Evolutionary conservation across 2,329 filamentous ascomycete species (phyloP), one percentile per base, ranked within the genome.

Genomic region (Immersiporthe knoxdaviesiana): DNA sequence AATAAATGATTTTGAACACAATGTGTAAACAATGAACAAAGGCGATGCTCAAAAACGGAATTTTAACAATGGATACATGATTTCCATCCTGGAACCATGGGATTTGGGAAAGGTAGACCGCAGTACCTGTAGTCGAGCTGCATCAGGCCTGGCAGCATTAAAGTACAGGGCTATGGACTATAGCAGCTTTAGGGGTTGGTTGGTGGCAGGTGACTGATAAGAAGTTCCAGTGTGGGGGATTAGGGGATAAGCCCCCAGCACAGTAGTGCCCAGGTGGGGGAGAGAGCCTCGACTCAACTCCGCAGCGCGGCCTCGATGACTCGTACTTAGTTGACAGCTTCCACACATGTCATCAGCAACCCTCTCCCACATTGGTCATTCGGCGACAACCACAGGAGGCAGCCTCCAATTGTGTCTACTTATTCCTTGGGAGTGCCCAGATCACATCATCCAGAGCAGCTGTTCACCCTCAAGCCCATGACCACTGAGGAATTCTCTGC

Each of bases 281-380:
- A n/a, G n/a, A n/a, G n/a, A n/a, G n/a, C n/a, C n/a, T n/a, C n/a
- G 14, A 52, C n/a, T 54, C 11, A 11, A 27, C 10, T 63, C 2
- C 2, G 14, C n/a, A 2, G 35, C 35, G 6, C 37, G 39, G 24
- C 3, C 35, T 30, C 41, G 47, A 63, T 63, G 61, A 63, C 61
- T 63, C 61, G 41, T 41, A 63, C 7, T 32, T 37, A 63, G 18
- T 32, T 37, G 56, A 59, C 56, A 59, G 12, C n/a, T 54, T 30
- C 50, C 50, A n/a, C 50, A n/a, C 59, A 62, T 62, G 58, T 62
- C 59, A 62, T 63, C 61, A n/a, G 41, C 41, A 41, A 47, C 41
- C 18, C 39, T 24, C n/a, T 58, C n/a, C 50, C 6, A 18, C 24
- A 65, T 65, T 65, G 63, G 52, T 65, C 63, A 65, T 65, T 52